Evolutionary conservation across 2,329 filamentous ascomycete genomes (phyloP), one percentile per base, ranked within the genome.

Genomic region (Trichoderma citrinoviride): DNA sequence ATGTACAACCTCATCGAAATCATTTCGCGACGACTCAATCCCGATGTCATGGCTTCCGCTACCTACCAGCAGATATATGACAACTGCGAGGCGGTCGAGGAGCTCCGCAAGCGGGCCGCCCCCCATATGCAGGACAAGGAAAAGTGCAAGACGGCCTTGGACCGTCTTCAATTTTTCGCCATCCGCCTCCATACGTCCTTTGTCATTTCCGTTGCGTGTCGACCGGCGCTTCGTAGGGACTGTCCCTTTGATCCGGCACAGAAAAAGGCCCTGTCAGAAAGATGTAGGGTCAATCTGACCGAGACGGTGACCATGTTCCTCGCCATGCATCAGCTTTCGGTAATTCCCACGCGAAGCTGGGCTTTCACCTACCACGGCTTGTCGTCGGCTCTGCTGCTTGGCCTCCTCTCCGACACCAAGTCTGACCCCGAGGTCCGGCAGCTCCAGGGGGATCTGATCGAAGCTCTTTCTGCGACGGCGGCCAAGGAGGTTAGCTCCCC

Each of bases 241-340:
- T 83, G 80, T 68, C 76, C 78, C 10, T 79, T 88, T 46, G 80
- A 81, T 4, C 70, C 77, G 0, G 71, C 78, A 1, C 85, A 89
- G 69, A 87, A 86, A 69, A 79, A 79, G 50, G 74, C 80, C 1
- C 77, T 89, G 0, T 83, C 84, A 1, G 81, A 84, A 29, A 82
- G 82, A 65, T 89, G 87, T 77, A 87, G 87, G 71, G 75, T 78
- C 17, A 88, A 88, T 70, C 77, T 89, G 27, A 85, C 85, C 6
- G 86, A 89, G 71, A 89, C 86, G 14, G 86, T 89, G 12, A 82
- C 85, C 46, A 89, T 89, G 86, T 89, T 89, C 71, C 77, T 89
- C 23, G 85, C 86, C 17, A 89, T 89, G 87, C 86, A 89, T 73
- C 86, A 88, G 67, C 77, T 89, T 33, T 88, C 86, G 2, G 84